Evolutionary conservation across 306 rosid genomes (phyloP).

Genomic region (Inga leiocalycina): DNA sequence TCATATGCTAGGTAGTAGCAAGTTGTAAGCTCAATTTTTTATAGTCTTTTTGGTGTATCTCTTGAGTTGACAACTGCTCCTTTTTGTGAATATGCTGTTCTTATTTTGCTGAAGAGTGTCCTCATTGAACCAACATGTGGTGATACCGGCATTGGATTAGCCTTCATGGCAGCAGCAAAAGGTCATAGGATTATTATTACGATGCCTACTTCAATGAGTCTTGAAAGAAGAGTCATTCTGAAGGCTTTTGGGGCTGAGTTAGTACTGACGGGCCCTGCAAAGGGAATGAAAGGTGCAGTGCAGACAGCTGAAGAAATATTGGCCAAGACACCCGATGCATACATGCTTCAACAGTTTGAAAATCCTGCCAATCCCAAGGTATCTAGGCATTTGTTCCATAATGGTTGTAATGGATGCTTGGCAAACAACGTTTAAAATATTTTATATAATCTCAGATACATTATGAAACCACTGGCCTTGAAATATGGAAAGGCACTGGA

Average conservation of each 20-base stretch:
- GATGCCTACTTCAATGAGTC: constrained; percentile 91
- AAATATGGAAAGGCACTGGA: no score
- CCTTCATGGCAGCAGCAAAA: constrained; percentile 88
- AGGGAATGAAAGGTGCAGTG: constrained; percentile 42
- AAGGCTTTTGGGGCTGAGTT: no score
- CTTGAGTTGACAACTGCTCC: constrained; percentile 34
- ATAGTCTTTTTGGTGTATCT: constrained; percentile 14
- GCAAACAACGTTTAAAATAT: no score
- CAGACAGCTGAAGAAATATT: constrained; percentile 57
- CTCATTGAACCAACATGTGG: constrained; percentile 85
- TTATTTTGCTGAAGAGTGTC: constrained; percentile 57
- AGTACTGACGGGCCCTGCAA: no score
- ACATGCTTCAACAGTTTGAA: no score
- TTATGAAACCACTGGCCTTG: no score
- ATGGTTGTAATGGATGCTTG: no score
- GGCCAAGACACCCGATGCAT: no score
- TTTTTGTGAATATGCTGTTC: constrained; percentile 23
- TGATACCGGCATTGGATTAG: constrained; percentile 79
- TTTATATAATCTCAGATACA: no score
- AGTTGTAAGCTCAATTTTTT: background rate
- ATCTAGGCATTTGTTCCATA: no score
- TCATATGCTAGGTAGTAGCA: constrained; percentile 19
- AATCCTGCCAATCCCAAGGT: no score
- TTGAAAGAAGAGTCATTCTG: constrained; percentile 71
- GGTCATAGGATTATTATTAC: constrained; percentile 72